Evolutionary conservation across 148 eudicot species (phyloP), one percentile per base, ranked within the genome.

Genomic region (Rhododendron ferrugineum): DNA sequence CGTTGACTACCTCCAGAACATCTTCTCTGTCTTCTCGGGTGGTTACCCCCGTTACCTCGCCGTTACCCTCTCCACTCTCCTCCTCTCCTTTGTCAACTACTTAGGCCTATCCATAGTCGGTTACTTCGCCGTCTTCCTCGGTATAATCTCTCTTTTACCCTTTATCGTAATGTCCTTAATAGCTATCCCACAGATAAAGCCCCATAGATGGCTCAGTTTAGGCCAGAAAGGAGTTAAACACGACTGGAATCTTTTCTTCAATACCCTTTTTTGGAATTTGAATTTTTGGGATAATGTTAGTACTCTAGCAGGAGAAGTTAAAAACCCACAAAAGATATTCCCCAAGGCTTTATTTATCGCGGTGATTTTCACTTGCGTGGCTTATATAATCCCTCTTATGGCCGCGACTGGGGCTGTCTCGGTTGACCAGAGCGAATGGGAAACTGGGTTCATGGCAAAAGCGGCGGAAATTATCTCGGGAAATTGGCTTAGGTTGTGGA

Each of bases 251-350:
- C 75, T 92, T 64, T 92, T 81, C 83, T 89, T 88, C 83, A 92
- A 92, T 5, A 92, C 94, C 42, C 85, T 92, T 0, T 92, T 92
- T 80, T 92, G 94, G 94, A 92, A 92, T 32, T 84, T 92, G 74
- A 92, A 92, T 58, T 91, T 86, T n/a, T 92, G 94, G 94, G 94
- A 92, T 42, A 90, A 80, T 78, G 94, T 90, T 18, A 91, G 93
- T 77, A 91, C 94, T 22, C 80, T 92, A 4, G 94, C 94, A 0
- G 94, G 93, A 2, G 94, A 92, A 80, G 94, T 92, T 1, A 92
- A 92, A 11, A 84, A 84, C 30, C 94, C 93, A 22, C 86, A 90
- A 58, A 90, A 89, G 79, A 91, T 88, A 6, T 91, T 90, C 74
- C 93, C 94, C 0, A 30, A 68, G 15, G 94, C 88, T 23, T 83